Percentiles rank a stretch among this genome's conserved stretches.
These are phyloP conservation scores for Secale cereale DNA, from an alignment of 176 grass and related monocot species.

Conservation along the genomic window DNA sequence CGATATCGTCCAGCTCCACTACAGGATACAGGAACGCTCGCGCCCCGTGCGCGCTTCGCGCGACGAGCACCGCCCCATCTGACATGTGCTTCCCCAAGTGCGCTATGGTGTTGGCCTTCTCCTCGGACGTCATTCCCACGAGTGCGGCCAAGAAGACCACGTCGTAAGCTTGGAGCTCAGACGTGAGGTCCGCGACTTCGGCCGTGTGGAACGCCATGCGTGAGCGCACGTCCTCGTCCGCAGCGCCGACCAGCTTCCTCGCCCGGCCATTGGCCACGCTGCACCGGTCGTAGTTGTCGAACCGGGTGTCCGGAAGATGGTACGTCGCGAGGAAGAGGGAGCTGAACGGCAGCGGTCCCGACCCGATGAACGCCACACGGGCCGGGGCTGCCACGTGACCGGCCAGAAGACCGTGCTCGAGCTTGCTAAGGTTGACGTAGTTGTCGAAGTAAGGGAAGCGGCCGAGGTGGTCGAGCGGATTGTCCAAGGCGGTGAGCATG, in stretches of 20 bases:
- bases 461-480: constrained; percentile 57
- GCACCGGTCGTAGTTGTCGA: neutral
- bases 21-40: neutral
- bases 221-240: accelerated
- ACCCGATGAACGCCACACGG: neutral
- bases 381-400: neutral
- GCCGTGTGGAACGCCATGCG: neutral
- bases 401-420: constrained; percentile 40
- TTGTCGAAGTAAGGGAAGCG: constrained; percentile 77
- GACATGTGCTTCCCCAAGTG: neutral
- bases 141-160: neutral
- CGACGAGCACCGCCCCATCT: neutral
- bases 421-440: constrained; percentile 68
- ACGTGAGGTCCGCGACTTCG: neutral
- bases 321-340: neutral
- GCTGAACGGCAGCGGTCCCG: neutral
- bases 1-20: neutral
- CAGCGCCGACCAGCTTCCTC: neutral
- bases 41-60: neutral
- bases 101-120: neutral
- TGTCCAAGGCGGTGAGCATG: constrained; percentile 49
- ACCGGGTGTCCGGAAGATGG: neutral
- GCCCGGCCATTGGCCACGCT: neutral
- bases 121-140: neutral
- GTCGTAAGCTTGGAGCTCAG: neutral